phyloP scores from a whole-genome alignment of 768 basidiomycete genomes.

The Trametes gibbosa region DNA sequence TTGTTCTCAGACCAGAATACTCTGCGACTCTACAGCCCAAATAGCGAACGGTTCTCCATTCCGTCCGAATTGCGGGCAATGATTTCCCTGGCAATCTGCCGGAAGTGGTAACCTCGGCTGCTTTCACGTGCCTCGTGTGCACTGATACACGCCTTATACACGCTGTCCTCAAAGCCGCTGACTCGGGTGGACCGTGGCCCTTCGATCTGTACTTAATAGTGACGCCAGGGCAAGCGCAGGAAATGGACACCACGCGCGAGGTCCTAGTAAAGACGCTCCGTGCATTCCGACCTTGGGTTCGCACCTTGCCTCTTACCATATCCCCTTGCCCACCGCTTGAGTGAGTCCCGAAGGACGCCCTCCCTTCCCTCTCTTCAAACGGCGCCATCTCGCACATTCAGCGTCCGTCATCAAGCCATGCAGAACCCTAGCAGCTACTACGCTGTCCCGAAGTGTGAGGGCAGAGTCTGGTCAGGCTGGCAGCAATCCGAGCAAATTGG shows the following conservation, averaged over 20 bases:
- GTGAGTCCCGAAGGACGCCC: constrained; percentile 11
- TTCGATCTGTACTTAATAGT: constrained; percentile 19
- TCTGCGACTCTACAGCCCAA: constrained; percentile 1
- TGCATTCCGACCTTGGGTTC: constrained; percentile 16
- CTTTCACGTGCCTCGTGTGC: constrained; percentile 19
- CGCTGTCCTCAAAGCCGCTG: constrained; percentile 16
- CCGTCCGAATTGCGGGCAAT: constrained; percentile 2
- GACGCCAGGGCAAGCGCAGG: constrained; percentile 20
- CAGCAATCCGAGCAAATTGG: constrained; percentile 16
- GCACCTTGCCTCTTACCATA: constrained; percentile 21
- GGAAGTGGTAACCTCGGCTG: constrained; percentile 14
- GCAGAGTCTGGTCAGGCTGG: constrained; percentile 26
- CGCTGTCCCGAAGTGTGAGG: constrained; percentile 18
- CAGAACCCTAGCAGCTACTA: constrained; percentile 23
- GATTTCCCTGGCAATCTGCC: constrained; percentile 5
- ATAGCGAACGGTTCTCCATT: constrained; percentile 1
- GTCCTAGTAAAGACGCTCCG: constrained; percentile 9
- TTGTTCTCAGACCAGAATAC: constrained; percentile 8
- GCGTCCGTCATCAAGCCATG: constrained; percentile 19
- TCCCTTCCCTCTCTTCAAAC: background rate
- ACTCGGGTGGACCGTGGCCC: constrained; percentile 15
- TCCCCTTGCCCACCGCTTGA: constrained; percentile 16
- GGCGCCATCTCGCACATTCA: background rate
- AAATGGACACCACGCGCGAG: constrained; percentile 20
- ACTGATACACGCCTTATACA: constrained; percentile 28